Percentiles rank a stretch among this genome's conserved stretches.
These are phyloP conservation scores for Penicillium hordei DNA, from an alignment of 2,329 filamentous ascomycete genomes.

Conservation along the genomic window DNA sequence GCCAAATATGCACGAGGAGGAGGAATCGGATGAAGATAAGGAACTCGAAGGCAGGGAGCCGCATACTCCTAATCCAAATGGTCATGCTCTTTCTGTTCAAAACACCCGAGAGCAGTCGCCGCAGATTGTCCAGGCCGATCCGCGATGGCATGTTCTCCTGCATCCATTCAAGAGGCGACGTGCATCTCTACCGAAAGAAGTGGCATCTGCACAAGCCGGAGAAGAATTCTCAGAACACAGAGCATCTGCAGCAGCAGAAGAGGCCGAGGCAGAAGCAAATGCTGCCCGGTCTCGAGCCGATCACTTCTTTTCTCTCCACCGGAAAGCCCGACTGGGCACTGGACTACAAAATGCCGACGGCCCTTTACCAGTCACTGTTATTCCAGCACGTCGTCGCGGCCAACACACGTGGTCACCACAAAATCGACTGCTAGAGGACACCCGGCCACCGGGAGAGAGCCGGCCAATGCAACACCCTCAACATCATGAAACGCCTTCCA, in stretches of 20 bases:
- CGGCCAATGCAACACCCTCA: background rate
- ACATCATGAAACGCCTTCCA: background rate
- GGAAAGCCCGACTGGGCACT: slow-evolving; percentile 43
- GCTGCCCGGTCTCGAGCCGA: slow-evolving; percentile 48
- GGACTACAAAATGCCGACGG: slow-evolving; percentile 38
- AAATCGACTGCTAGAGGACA: slow-evolving; percentile 25
- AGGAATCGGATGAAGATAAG: slow-evolving; percentile 30
- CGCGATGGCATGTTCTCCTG: slow-evolving; percentile 52
- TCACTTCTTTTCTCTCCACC: slow-evolving; percentile 50
- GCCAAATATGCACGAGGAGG: slow-evolving; percentile 35
- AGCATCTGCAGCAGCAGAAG: slow-evolving; percentile 37
- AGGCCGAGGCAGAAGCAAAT: slow-evolving; percentile 26
- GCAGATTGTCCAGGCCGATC: slow-evolving; percentile 33
- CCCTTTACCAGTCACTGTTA: slow-evolving; percentile 58
- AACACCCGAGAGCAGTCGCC: slow-evolving; percentile 34
- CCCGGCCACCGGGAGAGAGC: slow-evolving; percentile 9
- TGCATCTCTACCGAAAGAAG: slow-evolving; percentile 59
- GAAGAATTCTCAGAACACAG: slow-evolving; percentile 35
- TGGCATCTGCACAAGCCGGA: slow-evolving; percentile 57
- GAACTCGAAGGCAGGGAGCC: slow-evolving; percentile 22
- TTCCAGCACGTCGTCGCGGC: slow-evolving; percentile 57
- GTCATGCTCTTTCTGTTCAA: slow-evolving; percentile 20
- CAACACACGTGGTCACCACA: slow-evolving; percentile 57
- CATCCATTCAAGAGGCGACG: slow-evolving; percentile 61
- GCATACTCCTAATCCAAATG: slow-evolving; percentile 10